phyloP scores from a whole-genome alignment of 1,284 basidiomycete genomes.

The Fistulina hepatica region DNA sequence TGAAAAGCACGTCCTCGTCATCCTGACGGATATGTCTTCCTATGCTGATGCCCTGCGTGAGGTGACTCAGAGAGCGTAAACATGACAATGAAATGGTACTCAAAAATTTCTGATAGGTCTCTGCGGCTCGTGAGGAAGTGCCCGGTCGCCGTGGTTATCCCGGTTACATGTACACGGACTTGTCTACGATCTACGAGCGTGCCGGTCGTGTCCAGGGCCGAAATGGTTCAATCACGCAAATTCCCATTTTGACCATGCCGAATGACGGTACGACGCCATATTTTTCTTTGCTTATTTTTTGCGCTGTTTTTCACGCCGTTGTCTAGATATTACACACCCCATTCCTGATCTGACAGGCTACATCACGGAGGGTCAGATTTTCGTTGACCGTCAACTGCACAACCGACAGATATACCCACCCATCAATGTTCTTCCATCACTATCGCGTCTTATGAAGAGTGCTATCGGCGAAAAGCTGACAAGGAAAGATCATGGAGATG shows the following conservation, averaged over 20 bases:
- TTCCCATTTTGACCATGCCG: slow-evolving; percentile 99
- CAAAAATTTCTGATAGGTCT: slow-evolving; percentile 76
- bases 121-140: slow-evolving; percentile 98
- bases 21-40: slow-evolving; percentile 98
- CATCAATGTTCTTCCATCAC: slow-evolving; percentile 97
- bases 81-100: no score
- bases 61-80: slow-evolving; percentile 29
- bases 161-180: slow-evolving; percentile 98
- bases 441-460: slow-evolving; percentile 99
- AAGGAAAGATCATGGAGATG: slow-evolving; percentile 96
- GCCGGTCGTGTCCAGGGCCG: slow-evolving; percentile 96
- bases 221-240: slow-evolving; percentile 99
- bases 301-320: slow-evolving; percentile 16
- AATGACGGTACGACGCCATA: slow-evolving; percentile 97
- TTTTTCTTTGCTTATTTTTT: slow-evolving; percentile 10
- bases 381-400: slow-evolving; percentile 90
- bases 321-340: slow-evolving; percentile 94
- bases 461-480: slow-evolving; percentile 98
- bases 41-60: slow-evolving; percentile 98
- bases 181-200: slow-evolving; percentile 98
- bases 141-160: slow-evolving; percentile 99
- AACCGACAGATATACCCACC: slow-evolving; percentile 98
- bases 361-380: slow-evolving; percentile 99
- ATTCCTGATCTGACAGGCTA: slow-evolving; percentile 99
- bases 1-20: slow-evolving; percentile 99